These are phyloP conservation scores for Daldinia decipiens DNA, from an alignment of 495 filamentous ascomycete genomes.

Conservation along the genomic window DNA sequence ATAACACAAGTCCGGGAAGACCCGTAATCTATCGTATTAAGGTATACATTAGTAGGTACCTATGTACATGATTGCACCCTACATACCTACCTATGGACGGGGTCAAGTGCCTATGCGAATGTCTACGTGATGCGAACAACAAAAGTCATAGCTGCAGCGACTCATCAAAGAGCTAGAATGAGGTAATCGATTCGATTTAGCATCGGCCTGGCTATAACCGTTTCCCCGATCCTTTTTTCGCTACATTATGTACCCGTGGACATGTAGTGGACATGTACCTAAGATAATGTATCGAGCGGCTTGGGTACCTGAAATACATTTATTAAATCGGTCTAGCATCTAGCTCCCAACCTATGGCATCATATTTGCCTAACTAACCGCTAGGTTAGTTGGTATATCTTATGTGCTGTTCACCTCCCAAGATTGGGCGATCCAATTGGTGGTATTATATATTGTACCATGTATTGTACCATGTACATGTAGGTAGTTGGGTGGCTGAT, in stretches of 20 bases:
- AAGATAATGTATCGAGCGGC: not conserved
- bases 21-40: conserved; percentile 23
- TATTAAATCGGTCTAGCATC: conserved; percentile 17
- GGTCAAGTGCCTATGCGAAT: not conserved
- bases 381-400: conserved; percentile 22
- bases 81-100: too few relatives aligned
- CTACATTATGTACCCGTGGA: too few relatives aligned
- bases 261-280: too few relatives aligned
- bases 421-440: conserved; percentile 36
- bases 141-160: not conserved
- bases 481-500: conserved; percentile 20
- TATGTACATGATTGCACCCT: conserved; percentile 1
- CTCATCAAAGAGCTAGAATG: conserved; percentile 20
- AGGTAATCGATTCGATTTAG: conserved; percentile 19
- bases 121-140: not conserved
- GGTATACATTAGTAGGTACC: too few relatives aligned
- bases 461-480: not conserved
- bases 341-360: conserved; percentile 29
- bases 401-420: conserved; percentile 1
- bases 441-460: not conserved
- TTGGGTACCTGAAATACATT: not conserved
- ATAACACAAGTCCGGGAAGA: conserved; percentile 31
- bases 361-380: conserved; percentile 37
- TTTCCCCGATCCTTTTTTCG: conserved; percentile 10
- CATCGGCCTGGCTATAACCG: not conserved